Base-by-base conservation (phyloP, 2,329 filamentous ascomycete genomes). In the Exophiala phaeomuriformis region DNA sequence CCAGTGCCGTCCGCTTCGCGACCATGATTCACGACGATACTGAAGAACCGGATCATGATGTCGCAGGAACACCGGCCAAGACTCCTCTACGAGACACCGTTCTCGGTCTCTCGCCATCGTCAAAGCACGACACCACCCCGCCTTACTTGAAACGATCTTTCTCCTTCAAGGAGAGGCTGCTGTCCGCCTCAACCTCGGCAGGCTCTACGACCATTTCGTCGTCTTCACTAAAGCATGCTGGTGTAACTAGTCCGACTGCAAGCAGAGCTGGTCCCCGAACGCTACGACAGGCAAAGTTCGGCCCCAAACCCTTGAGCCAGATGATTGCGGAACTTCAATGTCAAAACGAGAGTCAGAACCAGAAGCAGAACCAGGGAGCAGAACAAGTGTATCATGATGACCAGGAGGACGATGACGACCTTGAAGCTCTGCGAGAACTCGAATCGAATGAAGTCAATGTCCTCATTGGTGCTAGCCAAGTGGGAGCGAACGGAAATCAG, bases 341-440 rank as follows among this genome's bases (percentile, higher is more conserved):
- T 27, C 47, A 41, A 19, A 2, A 19, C 19, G 12, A 41, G 39
- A 6, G 33, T 28, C 39, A 28, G 12, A 41, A 2, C 28, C 4
- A 27, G 39, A 7, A 12, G 6, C 36, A 39, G 36, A n/a, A 39
- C 10, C 36, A 8, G 7, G 36, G 10, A 19, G 19, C 19, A 19
- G 19, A 19, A 9, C 36, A 7, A 39, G 6, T 12, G 5, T 5
- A 8, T 8, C 29, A 74, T 49, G 68, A 71, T 37, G 71, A 73
- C 5, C 55, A 71, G 51, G 65, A 74, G 8, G 71, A 74, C 19
- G 72, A 75, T 8, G 71, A 74, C 19, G 72, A 75, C 8, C 61
- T 70, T 63, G 72, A 75, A 19, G 64, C 72, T 10, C 60, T 75
- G 32, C 64, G 67, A 6, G 73, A 75, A 51, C 66, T 75, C 19